Evolutionary conservation across 225 moss, liverwort and hornwort species (phyloP).

Genomic region (Thuidium tamariscinum): DNA sequence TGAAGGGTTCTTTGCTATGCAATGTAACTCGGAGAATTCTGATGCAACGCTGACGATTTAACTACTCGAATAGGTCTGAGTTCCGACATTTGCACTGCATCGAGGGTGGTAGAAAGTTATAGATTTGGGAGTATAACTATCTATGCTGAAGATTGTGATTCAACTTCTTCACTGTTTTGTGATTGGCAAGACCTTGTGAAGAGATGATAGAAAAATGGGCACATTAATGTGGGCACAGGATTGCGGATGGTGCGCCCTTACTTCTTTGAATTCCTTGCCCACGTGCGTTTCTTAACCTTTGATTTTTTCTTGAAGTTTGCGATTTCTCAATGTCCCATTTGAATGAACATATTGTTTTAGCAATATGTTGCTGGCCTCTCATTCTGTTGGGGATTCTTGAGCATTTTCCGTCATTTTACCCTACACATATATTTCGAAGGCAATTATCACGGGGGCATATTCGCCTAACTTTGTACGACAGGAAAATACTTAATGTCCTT

Average conservation of each 20-base stretch:
- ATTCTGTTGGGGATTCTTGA: background rate
- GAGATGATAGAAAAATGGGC: constrained; percentile 12
- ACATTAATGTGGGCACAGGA: constrained; percentile 41
- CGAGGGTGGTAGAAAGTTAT: background rate
- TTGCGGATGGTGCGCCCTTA: constrained; percentile 86
- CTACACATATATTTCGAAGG: background rate
- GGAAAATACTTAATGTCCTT: background rate
- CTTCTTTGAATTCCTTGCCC: constrained; percentile 85
- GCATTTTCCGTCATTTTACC: background rate
- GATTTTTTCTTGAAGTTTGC: background rate
- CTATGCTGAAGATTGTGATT: background rate
- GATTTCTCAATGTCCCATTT: background rate
- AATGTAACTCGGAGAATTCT: background rate
- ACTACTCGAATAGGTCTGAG: background rate
- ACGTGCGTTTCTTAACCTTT: constrained; percentile 37
- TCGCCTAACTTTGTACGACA: background rate
- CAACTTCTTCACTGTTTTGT: background rate
- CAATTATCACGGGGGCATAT: background rate
- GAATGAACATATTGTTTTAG: background rate
- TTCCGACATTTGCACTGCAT: background rate
- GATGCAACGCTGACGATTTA: background rate
- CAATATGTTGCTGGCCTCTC: background rate
- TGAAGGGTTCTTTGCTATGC: background rate
- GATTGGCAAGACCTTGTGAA: background rate
- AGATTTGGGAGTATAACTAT: background rate